Percentiles rank a stretch among this genome's conserved stretches.
Conservation (phyloP, 2,329 filamentous ascomycete genomes). For the Beauveria caledonica region DNA sequence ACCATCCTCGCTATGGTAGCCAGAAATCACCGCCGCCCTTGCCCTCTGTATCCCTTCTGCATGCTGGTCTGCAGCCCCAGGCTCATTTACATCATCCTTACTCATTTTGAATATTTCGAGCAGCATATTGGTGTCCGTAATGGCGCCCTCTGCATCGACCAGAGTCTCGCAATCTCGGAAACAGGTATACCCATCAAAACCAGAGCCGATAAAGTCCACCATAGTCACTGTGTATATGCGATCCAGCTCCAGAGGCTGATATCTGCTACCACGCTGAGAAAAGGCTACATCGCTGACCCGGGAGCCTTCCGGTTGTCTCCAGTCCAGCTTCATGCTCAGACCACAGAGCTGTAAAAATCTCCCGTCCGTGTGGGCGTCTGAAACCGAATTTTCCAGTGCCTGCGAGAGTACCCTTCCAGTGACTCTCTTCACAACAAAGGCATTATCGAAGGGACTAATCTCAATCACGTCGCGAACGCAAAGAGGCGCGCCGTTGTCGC, state of each 20-base stretch:
- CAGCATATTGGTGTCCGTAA: slow-evolving; percentile 19
- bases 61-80: neutral
- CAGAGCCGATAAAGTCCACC: slow-evolving; percentile 17
- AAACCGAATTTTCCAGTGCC: slow-evolving; percentile 19
- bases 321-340: slow-evolving; percentile 14
- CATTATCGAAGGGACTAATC: slow-evolving; percentile 19
- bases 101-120: slow-evolving; percentile 12
- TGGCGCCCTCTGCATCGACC: slow-evolving; percentile 17
- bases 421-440: slow-evolving; percentile 17
- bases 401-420: slow-evolving; percentile 12
- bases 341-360: slow-evolving; percentile 20
- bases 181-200: slow-evolving; percentile 19
- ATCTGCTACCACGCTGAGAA: neutral
- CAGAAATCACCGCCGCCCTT: neutral
- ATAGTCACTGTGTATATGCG: slow-evolving; percentile 11
- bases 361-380: slow-evolving; percentile 19
- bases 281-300: neutral
- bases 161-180: slow-evolving; percentile 15
- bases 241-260: neutral
- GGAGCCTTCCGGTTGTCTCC: slow-evolving; percentile 12
- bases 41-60: slow-evolving; percentile 1
- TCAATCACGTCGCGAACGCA: slow-evolving; percentile 18
- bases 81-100: neutral
- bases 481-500: slow-evolving; percentile 10
- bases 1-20: neutral